Evolutionary conservation across 169 alveolate genomes (phyloP), one percentile per base, ranked within the genome.

Genomic region (Blepharisma undulans): DNA sequence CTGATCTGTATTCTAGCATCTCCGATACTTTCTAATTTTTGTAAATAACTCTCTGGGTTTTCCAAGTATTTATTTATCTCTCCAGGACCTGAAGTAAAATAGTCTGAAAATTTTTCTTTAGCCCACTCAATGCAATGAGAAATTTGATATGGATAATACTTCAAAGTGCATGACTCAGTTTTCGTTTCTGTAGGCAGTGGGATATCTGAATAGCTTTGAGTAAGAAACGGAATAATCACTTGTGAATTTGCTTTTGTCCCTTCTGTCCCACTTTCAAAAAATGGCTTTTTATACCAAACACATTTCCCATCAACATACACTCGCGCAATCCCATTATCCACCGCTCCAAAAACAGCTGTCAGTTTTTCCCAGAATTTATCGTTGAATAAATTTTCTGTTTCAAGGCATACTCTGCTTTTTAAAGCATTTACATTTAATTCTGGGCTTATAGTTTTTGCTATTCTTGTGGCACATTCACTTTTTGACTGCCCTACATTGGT

Each of bases 41-140:
- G 36, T 36, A 82, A 36, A 59, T 22, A 48, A 21, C 27, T 77
- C 7, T 22, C 76, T 36, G 5, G 5, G 78, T 59, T 48, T 30
- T 48, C 36, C 18, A 82, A 82, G n/a, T 32, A 82, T 3, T 22
- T 95, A 77, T 96, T 94, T 66, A 98, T 94, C 86, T 98, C 99
- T 86, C 97, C 96, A 0, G 99, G 98, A 10, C 98, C 98, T 80
- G 98, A 99, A 48, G 98, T 98, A 93, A 99, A 99, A 78, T 97
- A 82, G 85, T 99, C 99, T 91, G 98, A 99, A 93, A 99, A 99
- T 59, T 97, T 97, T 84, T 98, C 99, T 91, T 99, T 96, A 0
- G 99, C 99, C 99, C 99, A 99, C 93, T 99, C 99, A 74, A 99
- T 98, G 32, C 99, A 98, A 95, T 99, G 99, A 78, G 99, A 99